These are phyloP conservation scores for Nepenthes mirabilis DNA, from an alignment of 148 eudicot species.

Conservation along the genomic window DNA sequence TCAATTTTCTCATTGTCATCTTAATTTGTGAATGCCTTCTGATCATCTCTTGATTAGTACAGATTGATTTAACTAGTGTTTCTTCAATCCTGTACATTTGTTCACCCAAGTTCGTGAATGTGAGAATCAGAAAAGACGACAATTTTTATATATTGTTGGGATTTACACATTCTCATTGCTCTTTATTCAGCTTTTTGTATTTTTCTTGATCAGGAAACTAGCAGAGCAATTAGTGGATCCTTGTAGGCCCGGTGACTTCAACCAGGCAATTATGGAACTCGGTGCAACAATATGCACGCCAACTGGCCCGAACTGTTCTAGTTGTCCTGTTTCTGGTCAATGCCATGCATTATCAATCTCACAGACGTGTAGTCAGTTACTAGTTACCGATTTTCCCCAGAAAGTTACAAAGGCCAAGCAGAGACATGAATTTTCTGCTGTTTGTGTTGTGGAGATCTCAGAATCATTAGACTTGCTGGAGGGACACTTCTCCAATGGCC, in stretches of 20 bases:
- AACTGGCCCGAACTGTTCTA: constrained; percentile 49
- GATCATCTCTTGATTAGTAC: not conserved
- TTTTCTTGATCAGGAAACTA: constrained; percentile 41
- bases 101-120: no score
- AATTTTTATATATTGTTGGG: not conserved
- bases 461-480: constrained; percentile 14
- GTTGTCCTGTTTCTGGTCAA: constrained; percentile 61
- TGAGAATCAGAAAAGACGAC: no score
- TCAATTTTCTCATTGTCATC: no score
- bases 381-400: constrained; percentile 69
- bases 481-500: constrained; percentile 18
- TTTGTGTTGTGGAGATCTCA: constrained; percentile 73
- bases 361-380: constrained; percentile 18
- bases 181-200: not conserved
- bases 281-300: constrained; percentile 85
- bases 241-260: constrained; percentile 86
- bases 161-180: not conserved
- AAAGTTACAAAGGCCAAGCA: constrained; percentile 71
- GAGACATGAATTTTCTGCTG: constrained; percentile 75
- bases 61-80: no score
- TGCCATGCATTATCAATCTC: constrained; percentile 61
- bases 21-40: no score
- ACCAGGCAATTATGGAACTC: constrained; percentile 95
- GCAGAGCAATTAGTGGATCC: constrained; percentile 84
- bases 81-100: no score